Evolutionary conservation across 805 yeast genomes (phyloP), one percentile per base, ranked within the genome.

Genomic region (Yarrowia sp.): DNA sequence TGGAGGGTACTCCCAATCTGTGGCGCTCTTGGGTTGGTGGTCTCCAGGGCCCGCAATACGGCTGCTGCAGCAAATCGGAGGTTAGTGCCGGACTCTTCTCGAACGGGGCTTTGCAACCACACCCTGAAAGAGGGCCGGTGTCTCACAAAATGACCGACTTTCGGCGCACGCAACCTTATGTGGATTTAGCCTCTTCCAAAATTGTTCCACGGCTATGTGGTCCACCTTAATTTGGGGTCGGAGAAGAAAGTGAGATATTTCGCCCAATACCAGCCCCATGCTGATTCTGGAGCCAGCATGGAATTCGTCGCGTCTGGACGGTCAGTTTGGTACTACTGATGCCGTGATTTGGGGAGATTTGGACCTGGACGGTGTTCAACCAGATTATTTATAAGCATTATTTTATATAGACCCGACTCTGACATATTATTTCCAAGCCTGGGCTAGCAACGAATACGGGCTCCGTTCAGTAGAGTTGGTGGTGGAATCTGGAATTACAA

Each of bases 171-270:
- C 34, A 52, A 52, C 56, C 13, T 36, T 52, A 52, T 19, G 17
- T 33, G 4, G 13, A 13, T 17, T 52, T 17, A 34, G 36, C 56
- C 56, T 52, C 56, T 52, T 52, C 56, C 42, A 52, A 36, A 52
- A 17, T 17, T 52, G 56, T 52, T 52, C 56, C 42, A 52, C 20
- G 53, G 53, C 38, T 49, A 49, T 15, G 30, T 30, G 38, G 38
- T 4, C 24, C 34, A 49, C 40, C 24, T 49, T 49, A 49, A n/a
- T 13, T 34, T 46, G 30, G 30, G 6, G 30, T 24, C n/a, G n/a
- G n/a, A 7, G 30, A 24, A 7, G 3, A 24, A 24, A 5, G 30
- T 4, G 30, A 4, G 30, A 24, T 24, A 24, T 24, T 24, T 24
- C 2, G 30, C 6, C 30, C 30, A 24, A 43, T 13, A 17, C 17